Evolutionary conservation across 768 basidiomycete species (phyloP), one percentile per base, ranked within the genome.

Genomic region (Tulasnella sp.): DNA sequence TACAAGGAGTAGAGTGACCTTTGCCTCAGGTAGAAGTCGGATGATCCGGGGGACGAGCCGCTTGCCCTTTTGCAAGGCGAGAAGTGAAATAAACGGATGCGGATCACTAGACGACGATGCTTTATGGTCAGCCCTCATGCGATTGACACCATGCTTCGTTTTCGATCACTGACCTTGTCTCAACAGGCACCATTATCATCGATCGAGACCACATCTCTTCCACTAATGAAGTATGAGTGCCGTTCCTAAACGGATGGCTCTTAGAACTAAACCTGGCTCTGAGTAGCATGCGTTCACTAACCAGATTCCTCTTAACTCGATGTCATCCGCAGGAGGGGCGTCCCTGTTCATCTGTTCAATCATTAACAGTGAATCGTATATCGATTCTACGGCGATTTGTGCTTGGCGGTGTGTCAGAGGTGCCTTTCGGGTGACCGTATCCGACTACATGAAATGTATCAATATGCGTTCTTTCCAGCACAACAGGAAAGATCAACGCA

Each of bases 61-160:
- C 75, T 97, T 98, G 59, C 96, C 96, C 72, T 99, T 99, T 65
- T 80, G 80, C 3, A 89, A 85, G 19, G 78, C 79, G 50, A 99
- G 78, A 32, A 99, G 77, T 2, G 94, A 92, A 65, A 99, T 84
- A 74, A 99, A 97, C 1, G 96, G 96, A 73, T 99, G 96, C 2
- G 95, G 95, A 63, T 87, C 79, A 69, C 94, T 94, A 65, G 1
- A 49, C 50, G 3, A 42, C 27, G 56, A 51, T n/a, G n/a, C n/a
- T n/a, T n/a, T n/a, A 15, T 51, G 9, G n/a, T 27, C n/a, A 56
- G 59, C 47, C 19, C n/a, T 17, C 26, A 34, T 26, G 30, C 56
- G 49, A 56, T 1, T 29, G 38, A 26, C 10, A 56, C 11, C 23
- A 34, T 9, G 2, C 30, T 8, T 38, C 5, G 43, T 13, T 42